These are phyloP conservation scores for Raphanus sativus DNA, from an alignment of 345 rosid genomes.

Conservation along the genomic window DNA sequence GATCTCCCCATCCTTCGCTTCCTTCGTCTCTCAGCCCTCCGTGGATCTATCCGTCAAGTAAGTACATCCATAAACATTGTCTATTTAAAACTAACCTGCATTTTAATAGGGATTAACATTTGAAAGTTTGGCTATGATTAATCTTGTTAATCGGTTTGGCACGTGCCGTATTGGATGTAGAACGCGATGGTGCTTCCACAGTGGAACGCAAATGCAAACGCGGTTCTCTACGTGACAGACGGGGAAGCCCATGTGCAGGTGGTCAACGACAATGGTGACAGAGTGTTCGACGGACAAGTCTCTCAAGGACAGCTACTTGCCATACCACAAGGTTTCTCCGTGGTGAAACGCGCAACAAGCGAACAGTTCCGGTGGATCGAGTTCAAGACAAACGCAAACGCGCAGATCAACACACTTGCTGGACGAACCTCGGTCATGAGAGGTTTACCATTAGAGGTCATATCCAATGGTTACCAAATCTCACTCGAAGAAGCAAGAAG, in stretches of 20 bases:
- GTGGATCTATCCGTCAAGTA: constrained; percentile 48
- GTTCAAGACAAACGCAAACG: constrained; percentile 62
- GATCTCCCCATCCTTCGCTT: constrained; percentile 55
- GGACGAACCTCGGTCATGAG: constrained; percentile 38
- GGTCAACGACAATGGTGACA: constrained; percentile 55
- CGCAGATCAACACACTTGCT: constrained; percentile 34
- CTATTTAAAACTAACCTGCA: background rate
- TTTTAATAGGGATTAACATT: background rate
- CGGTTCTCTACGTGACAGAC: constrained; percentile 50
- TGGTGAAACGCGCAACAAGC: constrained; percentile 49
- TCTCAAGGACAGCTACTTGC: constrained; percentile 56
- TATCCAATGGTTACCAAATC: constrained; percentile 30
- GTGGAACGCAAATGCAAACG: constrained; percentile 66
- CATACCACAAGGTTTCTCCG: constrained; percentile 65
- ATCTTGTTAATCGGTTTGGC: background rate
- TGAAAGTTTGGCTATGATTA: background rate
- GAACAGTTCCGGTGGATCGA: constrained; percentile 56
- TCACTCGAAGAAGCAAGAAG: constrained; percentile 36
- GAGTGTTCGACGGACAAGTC: constrained; percentile 58
- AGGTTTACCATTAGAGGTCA: constrained; percentile 33
- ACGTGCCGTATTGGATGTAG: constrained; percentile 34
- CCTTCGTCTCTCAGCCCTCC: constrained; percentile 61
- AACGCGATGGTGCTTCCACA: constrained; percentile 62
- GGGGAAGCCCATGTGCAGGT: constrained; percentile 62
- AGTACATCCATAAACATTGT: background rate